These are phyloP conservation scores for Mucor piriformis DNA, from an alignment of 371 early-diverging fungal genomes.

Conservation along the genomic window DNA sequence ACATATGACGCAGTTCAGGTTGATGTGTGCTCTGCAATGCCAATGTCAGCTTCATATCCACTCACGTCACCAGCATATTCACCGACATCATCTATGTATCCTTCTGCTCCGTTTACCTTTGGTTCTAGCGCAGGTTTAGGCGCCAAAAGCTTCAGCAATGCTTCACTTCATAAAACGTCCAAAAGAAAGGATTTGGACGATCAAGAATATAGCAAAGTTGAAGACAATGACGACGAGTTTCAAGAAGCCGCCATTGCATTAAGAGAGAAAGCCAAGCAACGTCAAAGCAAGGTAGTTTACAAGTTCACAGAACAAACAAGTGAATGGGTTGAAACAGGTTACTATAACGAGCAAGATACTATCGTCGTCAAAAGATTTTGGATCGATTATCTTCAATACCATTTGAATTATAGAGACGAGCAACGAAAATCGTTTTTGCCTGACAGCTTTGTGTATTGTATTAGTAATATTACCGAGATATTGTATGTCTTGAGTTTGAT, in stretches of 20 bases:
- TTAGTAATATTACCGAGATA: slow-evolving; percentile 34
- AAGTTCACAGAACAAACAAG: slow-evolving; percentile 28
- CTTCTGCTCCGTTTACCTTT: background rate
- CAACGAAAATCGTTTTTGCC: slow-evolving; percentile 4
- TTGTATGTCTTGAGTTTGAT: slow-evolving; percentile 50
- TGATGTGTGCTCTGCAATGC: background rate
- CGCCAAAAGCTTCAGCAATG: background rate
- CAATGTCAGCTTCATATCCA: background rate
- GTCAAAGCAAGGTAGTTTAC: slow-evolving; percentile 24
- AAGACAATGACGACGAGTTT: slow-evolving; percentile 16
- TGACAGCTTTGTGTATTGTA: slow-evolving; percentile 50
- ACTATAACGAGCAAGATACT: slow-evolving; percentile 7
- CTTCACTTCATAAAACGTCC: too few species aligned
- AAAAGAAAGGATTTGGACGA: too few species aligned
- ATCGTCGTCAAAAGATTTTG: slow-evolving; percentile 48
- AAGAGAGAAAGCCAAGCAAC: slow-evolving; percentile 22
- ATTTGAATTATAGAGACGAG: background rate
- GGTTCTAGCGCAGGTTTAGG: background rate
- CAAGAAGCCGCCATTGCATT: slow-evolving; percentile 19
- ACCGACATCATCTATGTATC: background rate
- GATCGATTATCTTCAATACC: slow-evolving; percentile 47
- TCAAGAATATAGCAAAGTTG: background rate
- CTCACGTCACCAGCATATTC: background rate
- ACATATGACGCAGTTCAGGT: too few species aligned
- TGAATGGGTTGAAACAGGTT: slow-evolving; percentile 36